These are phyloP conservation scores for Cicer pinnatifidum DNA, from an alignment of 306 rosid genomes.

Conservation along the genomic window DNA sequence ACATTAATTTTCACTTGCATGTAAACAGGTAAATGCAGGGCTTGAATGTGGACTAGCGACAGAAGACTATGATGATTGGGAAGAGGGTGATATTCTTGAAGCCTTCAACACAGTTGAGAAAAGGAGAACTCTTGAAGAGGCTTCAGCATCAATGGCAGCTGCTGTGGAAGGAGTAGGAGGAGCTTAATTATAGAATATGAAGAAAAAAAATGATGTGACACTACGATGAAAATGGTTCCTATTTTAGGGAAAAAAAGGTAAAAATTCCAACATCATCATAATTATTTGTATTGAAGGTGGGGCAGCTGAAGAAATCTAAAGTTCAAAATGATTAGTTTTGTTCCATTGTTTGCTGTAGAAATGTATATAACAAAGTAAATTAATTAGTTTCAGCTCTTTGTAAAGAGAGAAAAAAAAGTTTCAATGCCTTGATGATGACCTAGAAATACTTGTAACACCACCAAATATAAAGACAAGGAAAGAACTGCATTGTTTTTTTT, in stretches of 20 bases:
- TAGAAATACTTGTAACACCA: slow-evolving; percentile 49
- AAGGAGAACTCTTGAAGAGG: slow-evolving; percentile 94
- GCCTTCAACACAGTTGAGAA: slow-evolving; percentile 76
- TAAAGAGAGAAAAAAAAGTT: slow-evolving; percentile 58
- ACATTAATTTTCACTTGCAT: slow-evolving; percentile 38
- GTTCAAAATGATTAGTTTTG: slow-evolving; percentile 50
- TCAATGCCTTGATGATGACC: slow-evolving; percentile 47
- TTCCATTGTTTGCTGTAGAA: slow-evolving; percentile 50
- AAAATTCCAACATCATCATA: slow-evolving; percentile 39
- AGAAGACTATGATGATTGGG: slow-evolving; percentile 85
- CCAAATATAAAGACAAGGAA: slow-evolving; percentile 45
- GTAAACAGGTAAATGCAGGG: slow-evolving; percentile 80
- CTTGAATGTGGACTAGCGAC: slow-evolving; percentile 89
- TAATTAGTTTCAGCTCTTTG: slow-evolving; percentile 64
- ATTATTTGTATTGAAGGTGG: slow-evolving; percentile 44
- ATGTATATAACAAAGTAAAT: slow-evolving; percentile 68
- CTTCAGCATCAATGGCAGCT: slow-evolving; percentile 88
- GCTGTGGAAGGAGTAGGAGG: slow-evolving; percentile 83
- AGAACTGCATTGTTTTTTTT: slow-evolving; percentile 44
- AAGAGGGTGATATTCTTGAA: slow-evolving; percentile 78
- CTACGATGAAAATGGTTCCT: slow-evolving; percentile 35
- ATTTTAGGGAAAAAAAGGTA: slow-evolving; percentile 38
- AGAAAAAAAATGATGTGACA: slow-evolving; percentile 40
- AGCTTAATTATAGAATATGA: slow-evolving; percentile 44
- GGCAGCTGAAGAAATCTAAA: slow-evolving; percentile 42